Evolutionary conservation across 2,329 filamentous ascomycete species (phyloP).

Genomic region (Furcasterigmium furcatum): DNA sequence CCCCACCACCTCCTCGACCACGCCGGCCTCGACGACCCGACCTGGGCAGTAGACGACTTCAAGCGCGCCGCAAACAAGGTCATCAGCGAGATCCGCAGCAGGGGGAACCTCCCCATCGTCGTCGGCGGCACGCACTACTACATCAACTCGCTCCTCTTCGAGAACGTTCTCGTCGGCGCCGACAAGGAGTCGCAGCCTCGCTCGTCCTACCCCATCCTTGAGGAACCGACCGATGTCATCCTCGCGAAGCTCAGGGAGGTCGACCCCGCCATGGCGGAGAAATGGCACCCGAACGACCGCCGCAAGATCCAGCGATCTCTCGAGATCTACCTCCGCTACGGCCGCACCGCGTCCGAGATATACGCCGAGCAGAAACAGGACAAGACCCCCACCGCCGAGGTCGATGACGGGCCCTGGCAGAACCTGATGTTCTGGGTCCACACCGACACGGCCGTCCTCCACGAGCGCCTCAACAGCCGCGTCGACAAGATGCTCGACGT

Average conservation of each 20-base stretch:
- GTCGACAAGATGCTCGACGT: conserved; percentile 78
- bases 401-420: conserved; percentile 35
- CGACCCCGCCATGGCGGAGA: conserved; percentile 83
- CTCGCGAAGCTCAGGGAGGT: conserved; percentile 71
- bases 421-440: conserved; percentile 86
- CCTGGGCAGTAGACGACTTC: conserved; percentile 82
- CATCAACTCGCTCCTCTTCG: conserved; percentile 82
- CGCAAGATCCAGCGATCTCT: conserved; percentile 88
- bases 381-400: conserved; percentile 18
- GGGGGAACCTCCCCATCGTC: conserved; percentile 81
- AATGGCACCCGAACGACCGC: conserved; percentile 92
- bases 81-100: conserved; percentile 73
- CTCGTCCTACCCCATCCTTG: conserved; percentile 64
- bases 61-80: conserved; percentile 63
- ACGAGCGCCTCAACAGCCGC: conserved; percentile 68
- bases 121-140: conserved; percentile 98
- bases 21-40: conserved; percentile 70
- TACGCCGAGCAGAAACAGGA: conserved; percentile 72
- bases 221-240: conserved; percentile 68
- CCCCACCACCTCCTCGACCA: conserved; percentile 86
- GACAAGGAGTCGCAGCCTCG: conserved; percentile 31
- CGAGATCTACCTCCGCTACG: conserved; percentile 84
- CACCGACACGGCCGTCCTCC: conserved; percentile 65
- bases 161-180: conserved; percentile 59
- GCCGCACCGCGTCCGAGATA: conserved; percentile 76